A percentile compares a stretch with the other conserved stretches of the same genome.
Evolutionary conservation across 179 eudicot species (phyloP).

Genomic region (Spergularia azorica): DNA sequence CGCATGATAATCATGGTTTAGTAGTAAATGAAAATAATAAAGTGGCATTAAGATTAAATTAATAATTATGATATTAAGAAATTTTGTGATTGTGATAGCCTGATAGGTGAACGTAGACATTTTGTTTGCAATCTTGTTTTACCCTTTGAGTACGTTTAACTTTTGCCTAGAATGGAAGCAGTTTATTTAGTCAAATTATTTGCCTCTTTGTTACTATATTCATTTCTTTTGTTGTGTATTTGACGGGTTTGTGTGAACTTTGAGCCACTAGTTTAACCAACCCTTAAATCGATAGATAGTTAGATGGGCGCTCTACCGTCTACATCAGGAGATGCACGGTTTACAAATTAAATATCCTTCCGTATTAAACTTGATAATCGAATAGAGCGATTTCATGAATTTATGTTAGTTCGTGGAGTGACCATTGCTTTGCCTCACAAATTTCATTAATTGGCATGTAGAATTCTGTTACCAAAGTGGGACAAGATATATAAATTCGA

Average conservation of each 20-base stretch:
- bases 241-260: not conserved
- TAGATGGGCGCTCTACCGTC: no score
- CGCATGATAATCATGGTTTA: not conserved
- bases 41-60: no score
- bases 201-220: slow-evolving; percentile 5
- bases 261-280: no score
- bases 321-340: no score
- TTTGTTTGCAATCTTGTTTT: not conserved
- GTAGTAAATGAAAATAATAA: not conserved
- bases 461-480: not conserved
- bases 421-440: not conserved
- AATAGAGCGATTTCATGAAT: no score
- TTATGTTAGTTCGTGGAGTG: no score
- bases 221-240: not conserved
- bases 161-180: slow-evolving; percentile 19
- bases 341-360: no score
- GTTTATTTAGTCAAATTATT: slow-evolving; percentile 11
- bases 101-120: not conserved
- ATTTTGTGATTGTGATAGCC: slow-evolving; percentile 10
- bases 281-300: no score
- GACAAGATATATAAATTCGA: not conserved
- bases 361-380: no score
- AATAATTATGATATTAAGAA: not conserved
- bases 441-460: not conserved
- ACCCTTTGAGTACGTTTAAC: slow-evolving; percentile 11